Base-by-base conservation (phyloP, 331 rosid genomes). In the Acacia concinna region DNA sequence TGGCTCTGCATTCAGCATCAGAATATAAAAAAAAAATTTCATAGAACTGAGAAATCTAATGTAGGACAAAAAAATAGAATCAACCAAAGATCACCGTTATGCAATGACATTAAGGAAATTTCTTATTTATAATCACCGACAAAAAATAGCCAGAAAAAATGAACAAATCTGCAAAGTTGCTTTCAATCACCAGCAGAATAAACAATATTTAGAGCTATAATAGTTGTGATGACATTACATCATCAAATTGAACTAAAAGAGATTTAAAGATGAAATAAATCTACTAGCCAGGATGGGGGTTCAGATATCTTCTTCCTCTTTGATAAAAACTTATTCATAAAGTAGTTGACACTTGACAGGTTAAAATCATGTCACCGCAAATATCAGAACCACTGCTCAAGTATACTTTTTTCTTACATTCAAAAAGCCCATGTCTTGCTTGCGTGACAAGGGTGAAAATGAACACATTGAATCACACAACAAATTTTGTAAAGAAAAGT, bases 1-100 rank as follows among this genome's bases (percentile, higher is more conserved):
- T 37, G 43, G 68, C 63, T 35, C 49, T 70, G 72, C 75, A 68
- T 68, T 67, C 73, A 62, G 69, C 66, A 63, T 41, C 73, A 71
- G 44, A 60, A n/a, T n/a, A n/a, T 25, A 10, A 68, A 41, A 56
- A 78, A 43, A 44, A 37, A 68, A 8, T 44, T 40, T 70, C 34
- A 63, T 30, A 8, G 21, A 84, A 46, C 15, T 74, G 13, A 17
- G 31, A 59, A 64, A 34, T 63, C 51, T 62, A 60, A 52, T 40
- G 44, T 27, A 9, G 18, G 27, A 51, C 59, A 51, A 51, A 20
- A 18, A 49, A 18, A 20, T 68, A 63, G 54, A 0, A 64, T 75
- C 73, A 76, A 67, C 74, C 73, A 69, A 74, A 71, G 79, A 72
- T 47, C 27, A 51, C 59, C 59, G 7, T 44, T 44, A 51, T 6